Conservation (phyloP, 768 basidiomycete genomes). For the Calvatia gigantea region DNA sequence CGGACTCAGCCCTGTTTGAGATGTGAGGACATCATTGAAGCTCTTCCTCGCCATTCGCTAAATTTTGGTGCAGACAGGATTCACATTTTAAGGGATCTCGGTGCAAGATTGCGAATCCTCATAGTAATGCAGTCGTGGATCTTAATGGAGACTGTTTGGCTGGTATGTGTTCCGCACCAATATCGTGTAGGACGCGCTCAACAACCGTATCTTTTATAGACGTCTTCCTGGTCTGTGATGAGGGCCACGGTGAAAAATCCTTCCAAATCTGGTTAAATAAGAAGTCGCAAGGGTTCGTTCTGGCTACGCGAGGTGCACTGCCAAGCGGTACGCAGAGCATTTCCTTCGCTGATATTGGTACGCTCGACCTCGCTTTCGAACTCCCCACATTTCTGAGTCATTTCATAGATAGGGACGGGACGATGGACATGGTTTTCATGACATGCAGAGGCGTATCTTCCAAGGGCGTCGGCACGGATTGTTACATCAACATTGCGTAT, state of each 20-base stretch:
- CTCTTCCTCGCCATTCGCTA: background rate
- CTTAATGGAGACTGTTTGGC: slow-evolving; percentile 95
- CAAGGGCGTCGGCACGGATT: slow-evolving; percentile 71
- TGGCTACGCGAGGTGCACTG: slow-evolving; percentile 63
- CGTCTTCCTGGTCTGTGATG: slow-evolving; percentile 84
- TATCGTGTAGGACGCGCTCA: too few species aligned
- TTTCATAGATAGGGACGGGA: slow-evolving; percentile 83
- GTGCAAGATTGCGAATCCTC: slow-evolving; percentile 82
- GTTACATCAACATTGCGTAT: slow-evolving; percentile 88
- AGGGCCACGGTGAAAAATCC: slow-evolving; percentile 50
- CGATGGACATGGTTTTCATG: slow-evolving; percentile 91
- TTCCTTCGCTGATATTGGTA: slow-evolving; percentile 90
- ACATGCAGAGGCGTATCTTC: slow-evolving; percentile 66
- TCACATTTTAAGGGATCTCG: slow-evolving; percentile 59
- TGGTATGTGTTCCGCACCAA: slow-evolving; percentile 45
- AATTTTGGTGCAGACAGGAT: slow-evolving; percentile 38
- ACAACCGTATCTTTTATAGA: slow-evolving; percentile 52
- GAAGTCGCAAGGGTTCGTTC: slow-evolving; percentile 68
- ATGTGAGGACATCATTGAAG: slow-evolving; percentile 42
- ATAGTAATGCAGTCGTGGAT: slow-evolving; percentile 93
- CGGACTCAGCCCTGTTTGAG: slow-evolving; percentile 53
- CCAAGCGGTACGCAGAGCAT: slow-evolving; percentile 77
- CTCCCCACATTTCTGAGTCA: slow-evolving; percentile 1
- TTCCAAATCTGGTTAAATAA: slow-evolving; percentile 95
- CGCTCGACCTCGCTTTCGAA: slow-evolving; percentile 16